phyloP scores from a whole-genome alignment of 139 green algal species.

The Eudorina sp. region DNA sequence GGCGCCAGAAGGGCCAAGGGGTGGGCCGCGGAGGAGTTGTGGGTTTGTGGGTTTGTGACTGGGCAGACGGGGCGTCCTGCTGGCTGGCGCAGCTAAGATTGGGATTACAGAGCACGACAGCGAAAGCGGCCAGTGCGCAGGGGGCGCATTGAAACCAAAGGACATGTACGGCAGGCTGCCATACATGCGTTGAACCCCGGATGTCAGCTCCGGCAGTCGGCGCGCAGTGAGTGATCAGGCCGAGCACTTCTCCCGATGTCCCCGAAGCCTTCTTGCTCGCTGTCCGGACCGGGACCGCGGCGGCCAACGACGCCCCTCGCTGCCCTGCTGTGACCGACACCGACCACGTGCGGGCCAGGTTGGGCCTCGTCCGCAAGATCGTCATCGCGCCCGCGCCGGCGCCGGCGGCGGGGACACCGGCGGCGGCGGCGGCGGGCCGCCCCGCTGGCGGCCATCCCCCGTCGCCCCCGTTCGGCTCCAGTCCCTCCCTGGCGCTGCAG shows the following conservation, averaged over 20 bases:
- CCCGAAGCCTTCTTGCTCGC: too few species aligned
- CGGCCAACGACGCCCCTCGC: background rate
- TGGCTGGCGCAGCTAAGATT: too few species aligned
- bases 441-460: too few species aligned
- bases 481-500: background rate
- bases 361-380: slow-evolving; percentile 39
- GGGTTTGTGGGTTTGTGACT: background rate
- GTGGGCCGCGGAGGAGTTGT: background rate
- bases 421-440: background rate
- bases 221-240: too few species aligned
- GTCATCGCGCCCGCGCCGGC: background rate
- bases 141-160: too few species aligned
- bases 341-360: background rate
- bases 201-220: too few species aligned
- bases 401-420: background rate
- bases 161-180: too few species aligned
- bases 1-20: background rate
- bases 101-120: background rate
- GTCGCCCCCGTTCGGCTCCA: background rate
- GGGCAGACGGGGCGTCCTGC: background rate
- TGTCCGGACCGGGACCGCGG: too few species aligned
- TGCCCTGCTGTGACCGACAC: background rate
- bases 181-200: too few species aligned
- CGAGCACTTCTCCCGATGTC: too few species aligned
- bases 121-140: too few species aligned